Evolutionary conservation across 768 basidiomycete genomes (phyloP).

Genomic region (Tulasnella calospora): DNA sequence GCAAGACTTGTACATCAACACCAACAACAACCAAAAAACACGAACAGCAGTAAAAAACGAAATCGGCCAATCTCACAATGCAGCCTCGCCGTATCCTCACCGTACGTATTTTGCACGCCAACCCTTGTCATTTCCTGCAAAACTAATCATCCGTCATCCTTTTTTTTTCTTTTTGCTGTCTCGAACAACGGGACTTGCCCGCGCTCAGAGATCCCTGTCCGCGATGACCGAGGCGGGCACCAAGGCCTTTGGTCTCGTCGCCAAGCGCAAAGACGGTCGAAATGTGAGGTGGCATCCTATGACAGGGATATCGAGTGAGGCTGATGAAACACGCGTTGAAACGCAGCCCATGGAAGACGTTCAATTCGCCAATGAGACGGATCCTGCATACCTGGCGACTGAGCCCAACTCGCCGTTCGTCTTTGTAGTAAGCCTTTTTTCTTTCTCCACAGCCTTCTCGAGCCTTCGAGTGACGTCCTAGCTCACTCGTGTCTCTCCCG

Average conservation of each 20-base stretch:
- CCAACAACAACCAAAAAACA: neutral
- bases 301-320: neutral
- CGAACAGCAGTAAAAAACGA: neutral
- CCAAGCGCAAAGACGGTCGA: neutral
- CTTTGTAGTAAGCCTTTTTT: neutral
- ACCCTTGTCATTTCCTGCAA: neutral
- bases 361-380: neutral
- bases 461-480: neutral
- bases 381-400: constrained; percentile 4
- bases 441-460: neutral
- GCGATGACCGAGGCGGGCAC: neutral
- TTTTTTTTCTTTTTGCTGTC: neutral
- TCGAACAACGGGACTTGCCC: neutral
- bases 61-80: constrained; percentile 1
- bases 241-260: neutral
- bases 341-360: neutral
- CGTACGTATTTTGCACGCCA: neutral
- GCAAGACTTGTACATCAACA: neutral
- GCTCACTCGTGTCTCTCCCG: neutral
- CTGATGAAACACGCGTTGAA: neutral
- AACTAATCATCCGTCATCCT: neutral
- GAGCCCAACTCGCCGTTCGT: constrained; percentile 1
- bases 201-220: neutral
- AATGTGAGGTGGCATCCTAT: neutral
- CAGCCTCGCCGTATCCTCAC: constrained; percentile 9